Conservation (phyloP, 129 eudicot species). For the Flaveria brownii region DNA sequence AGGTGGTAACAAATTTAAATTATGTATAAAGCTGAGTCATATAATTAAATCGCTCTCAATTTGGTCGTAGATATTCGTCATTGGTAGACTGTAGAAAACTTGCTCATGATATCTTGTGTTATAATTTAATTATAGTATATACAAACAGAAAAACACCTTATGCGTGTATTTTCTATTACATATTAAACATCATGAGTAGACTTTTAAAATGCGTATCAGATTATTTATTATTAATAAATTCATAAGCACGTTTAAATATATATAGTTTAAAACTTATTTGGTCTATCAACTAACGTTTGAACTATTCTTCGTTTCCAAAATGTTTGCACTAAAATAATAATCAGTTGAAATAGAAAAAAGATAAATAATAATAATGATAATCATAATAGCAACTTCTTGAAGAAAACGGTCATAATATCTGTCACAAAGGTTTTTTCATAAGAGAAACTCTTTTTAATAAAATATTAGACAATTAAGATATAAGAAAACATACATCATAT, state of each 20-base stretch:
- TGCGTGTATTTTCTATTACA: neutral
- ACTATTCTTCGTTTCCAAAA: neutral
- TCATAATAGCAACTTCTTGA: neutral
- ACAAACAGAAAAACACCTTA: neutral
- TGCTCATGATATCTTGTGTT: neutral
- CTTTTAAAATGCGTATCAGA: neutral
- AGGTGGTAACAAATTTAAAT: no score
- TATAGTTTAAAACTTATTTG: neutral
- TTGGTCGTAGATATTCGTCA: neutral
- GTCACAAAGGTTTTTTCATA: no score
- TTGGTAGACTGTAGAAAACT: neutral
- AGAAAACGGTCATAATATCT: no score
- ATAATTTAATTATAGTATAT: neutral
- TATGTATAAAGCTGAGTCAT: no score
- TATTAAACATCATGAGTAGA: neutral
- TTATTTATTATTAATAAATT: neutral
- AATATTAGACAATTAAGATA: no score
- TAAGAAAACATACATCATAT: no score
- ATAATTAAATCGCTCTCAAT: neutral
- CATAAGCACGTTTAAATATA: neutral
- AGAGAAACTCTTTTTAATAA: no score
- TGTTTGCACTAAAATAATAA: neutral
- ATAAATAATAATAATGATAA: neutral
- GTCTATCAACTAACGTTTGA: conserved; percentile 8
- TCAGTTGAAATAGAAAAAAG: neutral